A percentile compares a stretch with the other conserved stretches of the same genome.
Evolutionary conservation across 2,329 filamentous ascomycete genomes (phyloP).

Genomic region (Pseudocercospora ulei): DNA sequence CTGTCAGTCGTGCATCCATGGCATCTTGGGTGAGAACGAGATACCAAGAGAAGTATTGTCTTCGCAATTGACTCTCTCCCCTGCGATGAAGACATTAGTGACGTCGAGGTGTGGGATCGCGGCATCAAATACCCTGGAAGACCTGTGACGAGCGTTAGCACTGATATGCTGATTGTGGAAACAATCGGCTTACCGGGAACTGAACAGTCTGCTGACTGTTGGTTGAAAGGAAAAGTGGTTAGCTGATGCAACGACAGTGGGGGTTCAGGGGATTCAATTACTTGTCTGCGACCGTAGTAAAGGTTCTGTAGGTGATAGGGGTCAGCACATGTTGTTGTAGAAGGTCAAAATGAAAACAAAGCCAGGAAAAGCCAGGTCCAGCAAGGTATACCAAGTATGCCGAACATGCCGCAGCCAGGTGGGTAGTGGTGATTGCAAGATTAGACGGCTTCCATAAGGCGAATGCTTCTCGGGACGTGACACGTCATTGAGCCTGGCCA

Average conservation of each 20-base stretch:
- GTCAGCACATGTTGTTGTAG: conserved; percentile 5
- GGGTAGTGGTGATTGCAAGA: too few species aligned
- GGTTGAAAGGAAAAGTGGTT: not conserved
- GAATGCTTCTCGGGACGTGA: too few species aligned
- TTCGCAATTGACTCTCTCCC: conserved; percentile 84
- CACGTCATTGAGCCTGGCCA: too few species aligned
- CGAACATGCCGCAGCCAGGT: too few species aligned
- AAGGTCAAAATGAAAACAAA: conserved; percentile 1
- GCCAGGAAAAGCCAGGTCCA: conserved; percentile 3
- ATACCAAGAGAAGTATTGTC: conserved; percentile 83
- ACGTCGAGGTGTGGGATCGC: too few species aligned
- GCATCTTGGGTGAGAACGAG: too few species aligned
- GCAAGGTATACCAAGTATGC: too few species aligned
- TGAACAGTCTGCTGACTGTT: conserved; percentile 62
- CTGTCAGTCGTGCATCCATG: too few species aligned
- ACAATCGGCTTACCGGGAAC: conserved; percentile 44
- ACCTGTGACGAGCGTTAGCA: too few species aligned
- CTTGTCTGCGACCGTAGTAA: conserved; percentile 63
- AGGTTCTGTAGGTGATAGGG: conserved; percentile 45
- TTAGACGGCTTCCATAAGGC: too few species aligned
- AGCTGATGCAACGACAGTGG: not conserved
- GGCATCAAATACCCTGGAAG: too few species aligned
- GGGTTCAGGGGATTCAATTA: not conserved
- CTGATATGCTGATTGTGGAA: not conserved
- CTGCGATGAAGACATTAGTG: too few species aligned